Evolutionary conservation across 305 asterid genomes (phyloP).

Genomic region (Fraxinus angustifolia): DNA sequence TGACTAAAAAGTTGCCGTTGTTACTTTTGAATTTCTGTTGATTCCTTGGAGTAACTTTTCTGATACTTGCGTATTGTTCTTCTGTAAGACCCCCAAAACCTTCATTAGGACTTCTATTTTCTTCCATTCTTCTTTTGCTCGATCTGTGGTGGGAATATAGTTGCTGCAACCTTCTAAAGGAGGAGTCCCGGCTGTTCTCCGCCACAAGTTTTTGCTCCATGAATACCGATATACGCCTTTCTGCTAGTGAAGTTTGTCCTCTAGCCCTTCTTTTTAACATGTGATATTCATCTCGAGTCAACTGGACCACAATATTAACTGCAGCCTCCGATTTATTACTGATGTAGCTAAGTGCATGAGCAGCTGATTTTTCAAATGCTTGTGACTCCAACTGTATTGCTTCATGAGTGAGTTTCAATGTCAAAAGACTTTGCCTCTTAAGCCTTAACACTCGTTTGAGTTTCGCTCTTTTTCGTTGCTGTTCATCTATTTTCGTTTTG

Average conservation of each 20-base stretch:
- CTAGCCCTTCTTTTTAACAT: conserved; percentile 34
- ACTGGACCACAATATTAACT: conserved; percentile 24
- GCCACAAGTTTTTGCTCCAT: conserved; percentile 46
- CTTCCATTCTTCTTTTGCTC: conserved; percentile 12
- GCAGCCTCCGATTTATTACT: conserved; percentile 19
- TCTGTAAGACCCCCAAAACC: neutral
- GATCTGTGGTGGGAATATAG: conserved; percentile 21
- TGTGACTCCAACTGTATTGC: conserved; percentile 46
- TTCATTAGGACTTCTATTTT: neutral
- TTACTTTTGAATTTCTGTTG: conserved; percentile 19
- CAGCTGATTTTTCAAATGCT: conserved; percentile 44
- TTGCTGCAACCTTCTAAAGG: conserved; percentile 39
- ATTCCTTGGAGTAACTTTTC: conserved; percentile 13
- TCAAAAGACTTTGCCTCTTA: conserved; percentile 45
- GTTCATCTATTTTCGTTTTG: conserved; percentile 39
- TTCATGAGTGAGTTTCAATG: conserved; percentile 46
- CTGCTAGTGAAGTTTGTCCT: conserved; percentile 42
- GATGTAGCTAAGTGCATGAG: conserved; percentile 42
- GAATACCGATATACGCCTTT: conserved; percentile 37
- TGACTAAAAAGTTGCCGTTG: neutral
- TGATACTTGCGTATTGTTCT: neutral
- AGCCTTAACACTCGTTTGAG: conserved; percentile 37
- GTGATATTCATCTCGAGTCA: conserved; percentile 40
- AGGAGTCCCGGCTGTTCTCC: conserved; percentile 40
- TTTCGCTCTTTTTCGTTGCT: conserved; percentile 36